Evolutionary conservation across 2,329 filamentous ascomycete species (phyloP).

Genomic region (Fusarium hostae): DNA sequence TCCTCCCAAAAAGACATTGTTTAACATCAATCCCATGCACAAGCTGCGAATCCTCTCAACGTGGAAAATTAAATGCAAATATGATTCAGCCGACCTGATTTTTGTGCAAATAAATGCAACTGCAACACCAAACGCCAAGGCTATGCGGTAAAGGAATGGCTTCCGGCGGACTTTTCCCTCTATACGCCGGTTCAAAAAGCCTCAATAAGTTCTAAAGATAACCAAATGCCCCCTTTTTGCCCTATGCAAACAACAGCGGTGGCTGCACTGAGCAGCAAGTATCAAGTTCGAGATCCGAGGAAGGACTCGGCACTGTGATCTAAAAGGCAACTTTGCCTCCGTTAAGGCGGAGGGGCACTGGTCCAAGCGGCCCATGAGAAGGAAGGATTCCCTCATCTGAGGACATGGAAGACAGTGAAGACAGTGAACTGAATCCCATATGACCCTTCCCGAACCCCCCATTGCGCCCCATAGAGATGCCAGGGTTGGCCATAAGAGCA

Average conservation of each 20-base stretch:
- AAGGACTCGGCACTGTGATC: slow-evolving; percentile 10
- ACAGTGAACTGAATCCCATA: slow-evolving; percentile 53
- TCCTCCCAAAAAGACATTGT: slow-evolving; percentile 22
- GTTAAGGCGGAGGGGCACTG: slow-evolving; percentile 51
- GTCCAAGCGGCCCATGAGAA: slow-evolving; percentile 48
- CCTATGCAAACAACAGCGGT: slow-evolving; percentile 33
- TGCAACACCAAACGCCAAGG: slow-evolving; percentile 41
- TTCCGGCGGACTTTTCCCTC: slow-evolving; percentile 21
- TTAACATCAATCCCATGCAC: slow-evolving; percentile 33
- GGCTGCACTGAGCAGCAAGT: slow-evolving; percentile 7
- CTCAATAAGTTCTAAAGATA: slow-evolving; percentile 16
- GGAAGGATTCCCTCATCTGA: slow-evolving; percentile 53
- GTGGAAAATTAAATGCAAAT: slow-evolving; percentile 36
- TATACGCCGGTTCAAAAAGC: slow-evolving; percentile 37
- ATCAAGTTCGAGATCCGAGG: slow-evolving; percentile 26
- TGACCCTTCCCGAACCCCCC: slow-evolving; percentile 58
- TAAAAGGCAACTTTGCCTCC: slow-evolving; percentile 54
- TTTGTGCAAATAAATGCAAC: slow-evolving; percentile 26
- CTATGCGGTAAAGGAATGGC: slow-evolving; percentile 45
- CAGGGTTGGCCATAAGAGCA: slow-evolving; percentile 66
- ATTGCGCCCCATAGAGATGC: slow-evolving; percentile 66
- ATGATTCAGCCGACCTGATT: slow-evolving; percentile 23
- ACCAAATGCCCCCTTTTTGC: slow-evolving; percentile 10
- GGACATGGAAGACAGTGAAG: slow-evolving; percentile 56
- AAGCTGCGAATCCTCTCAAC: slow-evolving; percentile 17